Evolutionary conservation across 202 grass and related monocot genomes (phyloP), one percentile per base, ranked within the genome.

Genomic region (Alloteropsis angusta): DNA sequence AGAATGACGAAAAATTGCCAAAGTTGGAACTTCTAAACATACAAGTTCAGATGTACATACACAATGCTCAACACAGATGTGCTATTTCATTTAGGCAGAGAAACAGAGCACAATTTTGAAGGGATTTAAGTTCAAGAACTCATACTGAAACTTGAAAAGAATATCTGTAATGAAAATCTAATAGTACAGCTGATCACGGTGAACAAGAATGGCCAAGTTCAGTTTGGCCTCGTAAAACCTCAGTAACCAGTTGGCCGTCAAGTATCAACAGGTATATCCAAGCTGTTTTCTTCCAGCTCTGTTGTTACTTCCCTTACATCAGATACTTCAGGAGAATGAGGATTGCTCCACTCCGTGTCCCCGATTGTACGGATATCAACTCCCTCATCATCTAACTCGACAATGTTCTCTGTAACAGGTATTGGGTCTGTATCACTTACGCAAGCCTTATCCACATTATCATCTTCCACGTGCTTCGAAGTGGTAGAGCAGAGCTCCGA

Each of bases 381-480:
- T 77, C 80, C 75, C 60, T 98, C 95, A 5, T 91, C 84, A 7
- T 88, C 88, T 65, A 88, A 69, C 45, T 87, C 85, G 3, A 91
- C 87, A 68, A 87, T 82, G 35, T 75, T 90, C 75, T 76, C 84
- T 16, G 78, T 69, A 73, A 95, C 41, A 0, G 85, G 82, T 63
- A 93, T 69, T 17, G 69, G 68, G 56, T 89, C 87, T 56, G 82
- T 82, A 74, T 97, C 89, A 45, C 87, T 92, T 81, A 99, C 81
- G 35, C 96, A 99, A 80, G 92, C 90, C 84, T 99, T 99, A 72
- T 99, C 96, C 63, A 93, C 85, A 59, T 93, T 75, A 55, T 90
- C 91, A 60, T 92, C 89, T 62, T 85, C 90, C 71, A 87, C 35
- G 54, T 85, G 87, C 81, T 87, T 97, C 46, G 91, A 64, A 55